phyloP scores from a whole-genome alignment of 106 monocot species.

The Cymbidium sinense region DNA sequence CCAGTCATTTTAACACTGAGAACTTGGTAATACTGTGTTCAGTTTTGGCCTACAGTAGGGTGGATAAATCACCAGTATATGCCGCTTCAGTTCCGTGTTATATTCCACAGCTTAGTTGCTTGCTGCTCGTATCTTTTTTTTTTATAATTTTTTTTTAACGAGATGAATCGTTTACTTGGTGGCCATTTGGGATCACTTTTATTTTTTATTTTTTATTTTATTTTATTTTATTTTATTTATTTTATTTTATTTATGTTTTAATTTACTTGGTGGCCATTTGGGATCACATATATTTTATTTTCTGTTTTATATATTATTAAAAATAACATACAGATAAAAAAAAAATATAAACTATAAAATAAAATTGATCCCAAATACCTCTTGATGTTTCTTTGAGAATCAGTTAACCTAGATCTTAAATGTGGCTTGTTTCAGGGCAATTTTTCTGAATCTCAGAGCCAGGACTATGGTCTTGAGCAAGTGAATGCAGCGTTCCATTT shows the following conservation, averaged over 20 bases:
- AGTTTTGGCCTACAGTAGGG: conserved; percentile 84
- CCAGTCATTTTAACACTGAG: background rate
- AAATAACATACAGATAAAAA: too few relatives aligned
- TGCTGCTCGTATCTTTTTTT: conserved; percentile 58
- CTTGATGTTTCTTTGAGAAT: background rate
- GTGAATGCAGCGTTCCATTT: too few relatives aligned
- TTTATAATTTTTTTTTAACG: background rate
- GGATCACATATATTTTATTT: too few relatives aligned
- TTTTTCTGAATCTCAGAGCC: conserved; percentile 82
- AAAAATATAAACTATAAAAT: too few relatives aligned
- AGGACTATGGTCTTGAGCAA: too few relatives aligned
- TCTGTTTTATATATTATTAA: too few relatives aligned
- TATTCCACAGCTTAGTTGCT: conserved; percentile 81
- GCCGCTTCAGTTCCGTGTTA: conserved; percentile 72
- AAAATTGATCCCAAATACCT: too few relatives aligned
- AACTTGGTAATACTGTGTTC: conserved; percentile 5
- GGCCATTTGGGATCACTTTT: background rate
- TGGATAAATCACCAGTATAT: conserved; percentile 87
- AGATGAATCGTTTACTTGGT: background rate
- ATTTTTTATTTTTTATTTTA: too few relatives aligned
- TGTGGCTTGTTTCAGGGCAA: conserved; percentile 45
- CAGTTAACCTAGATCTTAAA: background rate
- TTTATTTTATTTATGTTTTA: too few relatives aligned
- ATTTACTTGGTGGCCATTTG: too few relatives aligned
- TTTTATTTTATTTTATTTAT: too few relatives aligned